Base-by-base conservation (phyloP, 257 asterid genomes). In the Verbena officinalis region DNA sequence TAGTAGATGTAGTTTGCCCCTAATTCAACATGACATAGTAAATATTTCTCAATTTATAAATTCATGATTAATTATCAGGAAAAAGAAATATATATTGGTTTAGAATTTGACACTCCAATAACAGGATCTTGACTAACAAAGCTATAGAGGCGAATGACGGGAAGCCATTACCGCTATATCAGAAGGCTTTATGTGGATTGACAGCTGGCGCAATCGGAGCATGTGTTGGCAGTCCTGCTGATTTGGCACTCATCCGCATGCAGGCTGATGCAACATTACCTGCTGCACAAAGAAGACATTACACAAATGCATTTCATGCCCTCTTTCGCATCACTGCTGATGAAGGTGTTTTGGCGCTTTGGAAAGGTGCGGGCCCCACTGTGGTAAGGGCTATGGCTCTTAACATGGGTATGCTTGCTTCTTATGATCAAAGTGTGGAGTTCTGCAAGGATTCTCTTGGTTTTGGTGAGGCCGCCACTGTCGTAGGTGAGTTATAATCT, bases 331-430 rank as follows among this genome's bases (percentile, higher is more conserved):
- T 93, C 49, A 65, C 24, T 54, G 63, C 86, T 20, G 97, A 93
- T 55, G 99, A 93, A 81, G 99, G 99, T 33, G 83, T 93, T 7
- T 64, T 86, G 65, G 88, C 99, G 1, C 94, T 90, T 16, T 93
- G 99, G 99, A 93, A 93, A 81, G 99, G 99, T 43, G 97, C 99
- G 4, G 97, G 95, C 58, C 99, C 99, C 7, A 90, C 99, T 19
- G 99, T 93, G 33, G 99, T 93, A 22, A 86, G 99, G 82, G 99
- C 99, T 51, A 93, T 93, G 99, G 96, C 97, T 19, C 86, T 93
- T 49, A 93, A 93, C 79, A 93, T 90, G 99, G 99, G 99, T 38
- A 93, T 93, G 99, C 96, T 93, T 68, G 91, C 99, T 60, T 93
- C 97, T 31, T 93, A 93, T 70, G 99, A 93, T 27, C 99, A 93